phyloP scores from a whole-genome alignment of 2,329 filamentous ascomycete genomes.

The Simplicillium sp. region DNA sequence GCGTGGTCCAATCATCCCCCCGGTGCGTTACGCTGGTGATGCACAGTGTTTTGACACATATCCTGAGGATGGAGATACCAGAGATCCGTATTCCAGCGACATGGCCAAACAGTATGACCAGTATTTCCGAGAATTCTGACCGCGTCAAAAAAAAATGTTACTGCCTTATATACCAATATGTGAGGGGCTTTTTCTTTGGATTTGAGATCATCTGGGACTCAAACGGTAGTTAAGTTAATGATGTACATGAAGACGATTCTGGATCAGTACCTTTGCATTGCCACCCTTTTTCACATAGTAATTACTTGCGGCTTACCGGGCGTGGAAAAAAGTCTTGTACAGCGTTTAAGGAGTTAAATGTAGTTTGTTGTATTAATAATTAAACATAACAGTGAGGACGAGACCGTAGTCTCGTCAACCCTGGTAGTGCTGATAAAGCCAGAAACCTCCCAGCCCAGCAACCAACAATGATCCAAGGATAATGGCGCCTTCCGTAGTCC shows the following conservation, averaged over 20 bases:
- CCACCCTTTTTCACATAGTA: no score
- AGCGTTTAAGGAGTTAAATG: no score
- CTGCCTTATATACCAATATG: not conserved
- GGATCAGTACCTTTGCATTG: no score
- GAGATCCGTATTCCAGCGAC: conserved; percentile 60
- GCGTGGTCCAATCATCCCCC: conserved; percentile 66
- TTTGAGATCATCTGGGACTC: not conserved
- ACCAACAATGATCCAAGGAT: conserved; percentile 32
- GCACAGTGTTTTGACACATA: conserved; percentile 77
- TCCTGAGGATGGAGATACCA: conserved; percentile 60
- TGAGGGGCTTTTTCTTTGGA: not conserved
- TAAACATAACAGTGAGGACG: no score
- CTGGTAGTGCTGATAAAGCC: conserved; percentile 16
- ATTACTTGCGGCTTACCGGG: no score
- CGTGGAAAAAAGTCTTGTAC: no score
- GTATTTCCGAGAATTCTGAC: conserved; percentile 62
- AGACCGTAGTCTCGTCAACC: no score
- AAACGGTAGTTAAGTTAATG: no score
- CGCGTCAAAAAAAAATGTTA: conserved; percentile 2
- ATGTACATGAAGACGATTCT: no score
- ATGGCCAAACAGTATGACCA: conserved; percentile 60
- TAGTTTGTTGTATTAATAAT: no score
- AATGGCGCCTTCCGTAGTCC: conserved; percentile 39
- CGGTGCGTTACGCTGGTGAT: conserved; percentile 62
- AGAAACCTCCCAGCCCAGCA: conserved; percentile 35